A percentile compares a stretch with the other conserved stretches of the same genome.
phyloP scores from a whole-genome alignment of 2,329 filamentous ascomycete species.

The Amylocarpus encephaloides region DNA sequence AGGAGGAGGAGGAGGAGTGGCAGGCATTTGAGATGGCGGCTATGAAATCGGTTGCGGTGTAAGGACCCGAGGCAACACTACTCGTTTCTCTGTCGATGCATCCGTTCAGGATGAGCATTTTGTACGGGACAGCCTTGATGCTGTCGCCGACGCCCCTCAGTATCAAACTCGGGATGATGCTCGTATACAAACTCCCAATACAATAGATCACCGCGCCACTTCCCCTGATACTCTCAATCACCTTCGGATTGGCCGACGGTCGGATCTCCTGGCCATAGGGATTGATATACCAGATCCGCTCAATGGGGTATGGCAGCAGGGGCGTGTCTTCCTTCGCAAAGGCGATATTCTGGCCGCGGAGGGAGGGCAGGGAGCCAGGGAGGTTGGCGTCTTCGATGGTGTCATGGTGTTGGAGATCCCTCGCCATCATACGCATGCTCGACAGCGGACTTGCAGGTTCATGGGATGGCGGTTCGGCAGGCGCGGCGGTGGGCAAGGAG shows the following conservation, averaged over 20 bases:
- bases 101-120: constrained; percentile 71
- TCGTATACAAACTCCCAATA: constrained; percentile 91
- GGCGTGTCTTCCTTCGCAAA: constrained; percentile 73
- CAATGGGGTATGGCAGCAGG: constrained; percentile 70
- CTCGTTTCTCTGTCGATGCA: constrained; percentile 82
- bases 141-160: constrained; percentile 68
- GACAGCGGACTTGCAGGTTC: too few relatives aligned
- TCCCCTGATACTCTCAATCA: constrained; percentile 52
- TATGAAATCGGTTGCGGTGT: constrained; percentile 75
- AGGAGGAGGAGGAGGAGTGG: constrained; percentile 8
- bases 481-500: constrained; percentile 17
- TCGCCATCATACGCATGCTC: neutral
- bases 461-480: constrained; percentile 20
- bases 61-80: constrained; percentile 50
- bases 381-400: constrained; percentile 71
- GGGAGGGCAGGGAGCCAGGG: constrained; percentile 70
- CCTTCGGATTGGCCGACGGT: constrained; percentile 74
- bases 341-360: constrained; percentile 73
- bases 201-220: constrained; percentile 75
- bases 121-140: constrained; percentile 47
- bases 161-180: constrained; percentile 75
- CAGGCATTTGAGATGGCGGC: constrained; percentile 71
- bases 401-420: constrained; percentile 12
- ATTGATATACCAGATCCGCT: constrained; percentile 93
- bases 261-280: constrained; percentile 96